These are phyloP conservation scores for Chlorella sp. DNA, from an alignment of 139 green algal species.

Conservation along the genomic window DNA sequence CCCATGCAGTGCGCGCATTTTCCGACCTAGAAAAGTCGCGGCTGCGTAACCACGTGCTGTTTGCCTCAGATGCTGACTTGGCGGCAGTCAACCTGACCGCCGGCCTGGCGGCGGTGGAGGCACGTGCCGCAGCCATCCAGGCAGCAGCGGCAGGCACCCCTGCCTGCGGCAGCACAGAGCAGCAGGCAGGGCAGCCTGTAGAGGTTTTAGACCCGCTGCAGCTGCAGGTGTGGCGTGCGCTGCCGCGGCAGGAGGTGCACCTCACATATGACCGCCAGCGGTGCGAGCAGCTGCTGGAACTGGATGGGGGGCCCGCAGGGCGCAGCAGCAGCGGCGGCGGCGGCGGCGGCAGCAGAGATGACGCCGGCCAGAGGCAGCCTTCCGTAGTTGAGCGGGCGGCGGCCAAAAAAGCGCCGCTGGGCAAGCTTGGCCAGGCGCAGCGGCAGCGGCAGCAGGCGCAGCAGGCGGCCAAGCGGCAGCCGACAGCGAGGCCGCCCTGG, in stretches of 20 bases:
- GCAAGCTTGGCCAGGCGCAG: neutral
- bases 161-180: neutral
- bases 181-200: neutral
- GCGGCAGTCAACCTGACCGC: neutral
- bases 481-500: neutral
- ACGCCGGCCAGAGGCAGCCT: too few relatives aligned
- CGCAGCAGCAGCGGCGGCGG: neutral
- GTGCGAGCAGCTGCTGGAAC: slow-evolving; percentile 6
- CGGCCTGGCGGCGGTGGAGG: neutral
- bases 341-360: neutral
- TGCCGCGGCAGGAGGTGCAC: slow-evolving; percentile 6
- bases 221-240: slow-evolving; percentile 15
- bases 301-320: neutral
- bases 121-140: neutral
- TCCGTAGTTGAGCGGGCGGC: too few relatives aligned
- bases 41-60: slow-evolving; percentile 33
- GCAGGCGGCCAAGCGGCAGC: neutral
- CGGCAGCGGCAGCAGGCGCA: neutral
- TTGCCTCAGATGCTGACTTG: slow-evolving; percentile 24
- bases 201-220: neutral
- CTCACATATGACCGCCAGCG: slow-evolving; percentile 13
- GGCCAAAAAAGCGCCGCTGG: neutral
- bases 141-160: too few relatives aligned
- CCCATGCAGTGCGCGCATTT: slow-evolving; percentile 22
- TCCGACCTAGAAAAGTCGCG: slow-evolving; percentile 5